phyloP scores from a whole-genome alignment of 495 filamentous ascomycete species.

The Trichoderma virens region DNA sequence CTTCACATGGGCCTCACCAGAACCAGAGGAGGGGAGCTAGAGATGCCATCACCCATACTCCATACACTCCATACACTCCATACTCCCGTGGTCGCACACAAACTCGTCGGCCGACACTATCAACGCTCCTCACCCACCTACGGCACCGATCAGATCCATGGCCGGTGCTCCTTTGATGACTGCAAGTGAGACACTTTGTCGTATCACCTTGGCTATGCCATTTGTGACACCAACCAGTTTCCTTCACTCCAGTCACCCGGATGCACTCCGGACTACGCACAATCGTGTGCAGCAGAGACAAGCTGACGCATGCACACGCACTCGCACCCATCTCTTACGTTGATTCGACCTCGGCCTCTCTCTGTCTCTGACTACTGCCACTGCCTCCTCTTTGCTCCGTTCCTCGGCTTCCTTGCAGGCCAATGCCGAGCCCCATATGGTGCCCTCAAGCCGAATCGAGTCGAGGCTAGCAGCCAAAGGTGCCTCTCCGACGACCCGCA shows the following conservation, averaged over 20 bases:
- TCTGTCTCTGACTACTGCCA: neutral
- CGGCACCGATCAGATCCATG: neutral
- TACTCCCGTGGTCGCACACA: neutral
- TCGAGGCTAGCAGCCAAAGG: neutral
- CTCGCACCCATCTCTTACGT: neutral
- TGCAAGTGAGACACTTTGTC: neutral
- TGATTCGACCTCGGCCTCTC: neutral
- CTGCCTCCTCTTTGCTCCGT: neutral
- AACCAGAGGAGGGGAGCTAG: neutral
- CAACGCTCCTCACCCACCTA: neutral
- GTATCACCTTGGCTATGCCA: neutral
- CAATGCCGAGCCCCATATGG: neutral
- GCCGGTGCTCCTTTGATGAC: neutral
- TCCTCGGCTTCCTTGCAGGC: neutral
- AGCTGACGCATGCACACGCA: neutral
- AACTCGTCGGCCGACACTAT: constrained; percentile 4
- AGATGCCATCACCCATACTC: constrained; percentile 4
- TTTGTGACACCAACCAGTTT: neutral
- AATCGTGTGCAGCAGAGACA: neutral
- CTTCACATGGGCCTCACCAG: neutral
- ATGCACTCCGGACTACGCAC: neutral
- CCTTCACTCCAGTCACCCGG: constrained; percentile 1
- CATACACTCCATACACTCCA: no score
- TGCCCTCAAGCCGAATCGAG: neutral
- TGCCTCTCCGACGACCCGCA: neutral